Evolutionary conservation across 2,329 filamentous ascomycete species (phyloP).

Genomic region (Elsinoe perseae): DNA sequence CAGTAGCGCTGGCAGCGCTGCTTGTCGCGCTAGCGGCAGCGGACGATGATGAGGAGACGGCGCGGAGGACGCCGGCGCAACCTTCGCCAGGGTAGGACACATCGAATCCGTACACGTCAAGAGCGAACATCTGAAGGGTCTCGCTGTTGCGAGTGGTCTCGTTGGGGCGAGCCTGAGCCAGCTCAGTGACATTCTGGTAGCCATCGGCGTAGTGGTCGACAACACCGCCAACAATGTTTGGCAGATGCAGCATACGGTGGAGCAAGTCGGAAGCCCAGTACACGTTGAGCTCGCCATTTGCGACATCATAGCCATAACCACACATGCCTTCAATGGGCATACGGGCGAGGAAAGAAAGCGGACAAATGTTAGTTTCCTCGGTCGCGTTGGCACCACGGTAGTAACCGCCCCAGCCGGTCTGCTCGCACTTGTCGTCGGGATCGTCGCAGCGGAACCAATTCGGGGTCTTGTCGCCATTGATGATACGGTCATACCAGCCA

Average conservation of each 20-base stretch:
- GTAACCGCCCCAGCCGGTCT: constrained; percentile 54
- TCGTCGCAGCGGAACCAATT: constrained; percentile 62
- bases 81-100: constrained; percentile 56
- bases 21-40: constrained; percentile 17
- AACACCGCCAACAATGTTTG: constrained; percentile 50
- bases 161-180: constrained; percentile 45
- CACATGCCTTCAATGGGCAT: constrained; percentile 54
- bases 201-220: constrained; percentile 57
- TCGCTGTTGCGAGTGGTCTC: constrained; percentile 52
- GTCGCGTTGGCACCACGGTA: constrained; percentile 59
- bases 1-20: constrained; percentile 11
- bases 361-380: constrained; percentile 62
- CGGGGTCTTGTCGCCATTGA: constrained; percentile 49
- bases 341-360: constrained; percentile 52
- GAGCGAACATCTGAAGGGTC: constrained; percentile 60
- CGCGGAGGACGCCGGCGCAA: constrained; percentile 44
- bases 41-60: constrained; percentile 16
- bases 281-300: constrained; percentile 47
- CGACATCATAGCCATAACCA: constrained; percentile 54
- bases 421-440: constrained; percentile 54
- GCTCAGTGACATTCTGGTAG: constrained; percentile 48
- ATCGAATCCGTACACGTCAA: constrained; percentile 60
- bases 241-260: constrained; percentile 59
- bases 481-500: constrained; percentile 56
- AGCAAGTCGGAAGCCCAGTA: constrained; percentile 61